These are phyloP conservation scores for Cercospora berteroae DNA, from an alignment of 2,329 filamentous ascomycete species.

Conservation along the genomic window DNA sequence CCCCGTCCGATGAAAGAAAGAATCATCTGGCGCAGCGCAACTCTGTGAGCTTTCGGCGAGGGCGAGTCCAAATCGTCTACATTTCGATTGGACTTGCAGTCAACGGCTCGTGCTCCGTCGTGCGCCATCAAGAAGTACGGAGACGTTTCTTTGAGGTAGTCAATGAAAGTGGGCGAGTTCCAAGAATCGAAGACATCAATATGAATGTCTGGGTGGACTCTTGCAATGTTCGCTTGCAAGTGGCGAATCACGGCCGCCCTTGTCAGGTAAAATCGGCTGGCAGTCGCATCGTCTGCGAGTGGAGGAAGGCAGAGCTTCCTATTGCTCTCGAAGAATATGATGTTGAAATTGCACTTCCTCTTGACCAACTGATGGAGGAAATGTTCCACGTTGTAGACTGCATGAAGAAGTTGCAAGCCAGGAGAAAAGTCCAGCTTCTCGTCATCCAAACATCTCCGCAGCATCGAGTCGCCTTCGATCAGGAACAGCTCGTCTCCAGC, in stretches of 20 bases:
- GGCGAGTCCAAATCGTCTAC: constrained; percentile 16
- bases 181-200: constrained; percentile 51
- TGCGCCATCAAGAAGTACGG: constrained; percentile 69
- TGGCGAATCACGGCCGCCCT: constrained; percentile 65
- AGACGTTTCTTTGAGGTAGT: constrained; percentile 55
- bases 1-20: constrained; percentile 55
- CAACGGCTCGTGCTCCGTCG: constrained; percentile 51
- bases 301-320: constrained; percentile 57
- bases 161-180: constrained; percentile 50
- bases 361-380: constrained; percentile 61
- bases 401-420: constrained; percentile 71
- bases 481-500: constrained; percentile 70
- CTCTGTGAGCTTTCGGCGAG: constrained; percentile 21
- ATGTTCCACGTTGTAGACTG: constrained; percentile 65
- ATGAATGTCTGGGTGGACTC: constrained; percentile 42
- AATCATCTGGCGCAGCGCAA: constrained; percentile 50
- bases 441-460: constrained; percentile 63
- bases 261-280: constrained; percentile 59
- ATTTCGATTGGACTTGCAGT: constrained; percentile 27
- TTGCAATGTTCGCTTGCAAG: constrained; percentile 49
- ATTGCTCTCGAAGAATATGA: constrained; percentile 65
- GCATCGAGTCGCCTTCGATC: constrained; percentile 70
- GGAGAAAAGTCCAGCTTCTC: constrained; percentile 63
- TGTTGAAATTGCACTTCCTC: constrained; percentile 67
- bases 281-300: constrained; percentile 34